Evolutionary conservation across 176 grass and related monocot species (phyloP).

Genomic region (Triticum turgidum): DNA sequence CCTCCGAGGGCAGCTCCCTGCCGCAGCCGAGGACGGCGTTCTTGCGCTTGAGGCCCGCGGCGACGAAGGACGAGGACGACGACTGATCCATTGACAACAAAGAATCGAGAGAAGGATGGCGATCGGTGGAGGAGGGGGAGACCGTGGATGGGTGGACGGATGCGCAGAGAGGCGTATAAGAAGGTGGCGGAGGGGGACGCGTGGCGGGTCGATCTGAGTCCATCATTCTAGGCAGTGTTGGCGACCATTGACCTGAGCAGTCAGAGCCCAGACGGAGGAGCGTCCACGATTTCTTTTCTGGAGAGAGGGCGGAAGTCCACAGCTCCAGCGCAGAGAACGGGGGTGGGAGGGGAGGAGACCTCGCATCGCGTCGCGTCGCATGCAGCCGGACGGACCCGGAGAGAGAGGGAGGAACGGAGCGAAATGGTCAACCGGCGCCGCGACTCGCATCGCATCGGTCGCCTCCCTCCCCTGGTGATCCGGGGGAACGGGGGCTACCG

Average conservation of each 20-base stretch:
- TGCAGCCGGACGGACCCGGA: too few species aligned
- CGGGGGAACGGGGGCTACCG: too few species aligned
- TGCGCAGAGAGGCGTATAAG: not conserved
- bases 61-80: not conserved
- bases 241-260: slow-evolving; percentile 12
- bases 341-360: not conserved
- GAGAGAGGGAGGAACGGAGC: too few species aligned
- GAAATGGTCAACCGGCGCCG: not conserved
- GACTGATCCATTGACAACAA: not conserved
- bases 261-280: not conserved
- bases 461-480: not conserved
- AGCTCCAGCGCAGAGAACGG: too few species aligned
- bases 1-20: not conserved
- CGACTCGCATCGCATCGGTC: not conserved
- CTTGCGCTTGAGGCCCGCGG: not conserved
- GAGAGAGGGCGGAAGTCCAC: too few species aligned
- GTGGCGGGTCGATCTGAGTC: slow-evolving; percentile 2
- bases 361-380: too few species aligned
- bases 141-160: not conserved
- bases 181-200: slow-evolving; percentile 19
- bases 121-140: not conserved
- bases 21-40: not conserved
- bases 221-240: slow-evolving; percentile 17
- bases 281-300: too few species aligned
- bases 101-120: not conserved